Base-by-base conservation (phyloP, 495 filamentous ascomycete genomes). In the Chaetomidium leptoderma region DNA sequence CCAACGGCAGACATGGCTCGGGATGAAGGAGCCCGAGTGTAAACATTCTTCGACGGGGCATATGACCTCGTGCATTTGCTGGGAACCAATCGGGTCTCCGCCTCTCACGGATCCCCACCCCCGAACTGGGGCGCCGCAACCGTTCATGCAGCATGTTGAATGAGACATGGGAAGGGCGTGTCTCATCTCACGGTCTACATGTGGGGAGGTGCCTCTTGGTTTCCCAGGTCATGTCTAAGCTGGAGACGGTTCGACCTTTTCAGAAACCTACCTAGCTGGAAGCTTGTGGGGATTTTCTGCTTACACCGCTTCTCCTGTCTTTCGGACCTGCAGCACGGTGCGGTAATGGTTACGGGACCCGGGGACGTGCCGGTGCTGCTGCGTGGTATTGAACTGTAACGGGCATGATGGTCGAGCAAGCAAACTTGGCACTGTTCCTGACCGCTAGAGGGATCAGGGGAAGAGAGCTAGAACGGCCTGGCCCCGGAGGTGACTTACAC, bases 51-150 rank as follows among this genome's bases (percentile, higher is more conserved):
- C 43, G 14, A 46, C 11, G 23, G 43, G 35, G 11, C 43, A 46
- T 46, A 46, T 46, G 43, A 46, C 43, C 23, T 27, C 43, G 24
- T 46, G 43, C 43, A 46, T 9, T 16, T 46, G 43, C 21, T 16
- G 43, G 43, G 43, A 46, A 46, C 43, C 43, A 46, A 46, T 46
- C 43, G 43, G 43, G 43, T 46, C 6, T 24, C 29, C 7, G 16
- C 44, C 16, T 26, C 26, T n/a, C 36, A 7, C 16, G 13, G 6
- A 19, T 39, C 17, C 16, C 36, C 13, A n/a, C n/a, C n/a, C n/a
- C n/a, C n/a, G n/a, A n/a, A n/a, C n/a, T n/a, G n/a, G n/a, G n/a
- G n/a, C n/a, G n/a, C n/a, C n/a, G n/a, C n/a, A n/a, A n/a, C n/a
- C 14, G 16, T 6, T 39, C 36, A 39, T 39, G 36, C 36, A 39